These are phyloP conservation scores for Abelmoschus esculentus DNA, from an alignment of 345 rosid genomes.

Conservation along the genomic window DNA sequence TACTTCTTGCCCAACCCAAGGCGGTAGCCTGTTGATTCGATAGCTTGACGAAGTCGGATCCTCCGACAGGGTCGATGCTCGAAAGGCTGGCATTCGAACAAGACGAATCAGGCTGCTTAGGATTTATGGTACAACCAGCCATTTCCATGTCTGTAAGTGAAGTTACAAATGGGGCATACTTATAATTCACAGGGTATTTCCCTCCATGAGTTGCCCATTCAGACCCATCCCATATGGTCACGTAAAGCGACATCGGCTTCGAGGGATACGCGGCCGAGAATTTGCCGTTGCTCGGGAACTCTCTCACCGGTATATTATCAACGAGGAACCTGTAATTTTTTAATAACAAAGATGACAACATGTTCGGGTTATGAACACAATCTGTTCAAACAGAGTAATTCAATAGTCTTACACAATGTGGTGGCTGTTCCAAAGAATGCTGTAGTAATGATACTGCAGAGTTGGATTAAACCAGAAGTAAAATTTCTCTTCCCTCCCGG, in stretches of 20 bases:
- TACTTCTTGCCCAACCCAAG: conserved; percentile 82
- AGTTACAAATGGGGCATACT: conserved; percentile 63
- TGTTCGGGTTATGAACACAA: neutral
- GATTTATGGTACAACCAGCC: conserved; percentile 44
- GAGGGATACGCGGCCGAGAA: conserved; percentile 53
- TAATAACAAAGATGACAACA: neutral
- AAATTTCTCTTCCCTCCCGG: conserved; percentile 90
- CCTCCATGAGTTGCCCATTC: conserved; percentile 97
- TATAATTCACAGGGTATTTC: conserved; percentile 79
- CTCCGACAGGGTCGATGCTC: conserved; percentile 62
- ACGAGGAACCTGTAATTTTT: conserved; percentile 53
- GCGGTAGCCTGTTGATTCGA: conserved; percentile 56
- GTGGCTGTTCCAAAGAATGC: conserved; percentile 78
- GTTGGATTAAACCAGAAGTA: conserved; percentile 94
- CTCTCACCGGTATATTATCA: conserved; percentile 77
- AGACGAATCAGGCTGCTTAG: conserved; percentile 20
- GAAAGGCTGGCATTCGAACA: conserved; percentile 48
- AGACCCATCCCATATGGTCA: conserved; percentile 94
- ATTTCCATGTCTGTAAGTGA: conserved; percentile 50
- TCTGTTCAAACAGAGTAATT: neutral
- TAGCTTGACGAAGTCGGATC: conserved; percentile 49
- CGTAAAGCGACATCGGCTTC: conserved; percentile 71
- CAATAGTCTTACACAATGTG: conserved; percentile 51
- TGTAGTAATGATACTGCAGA: conserved; percentile 57
- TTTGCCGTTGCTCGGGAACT: conserved; percentile 44